Evolutionary conservation across 495 filamentous ascomycete genomes (phyloP), one percentile per base, ranked within the genome.

Genomic region (Hyaloscypha bicolor): DNA sequence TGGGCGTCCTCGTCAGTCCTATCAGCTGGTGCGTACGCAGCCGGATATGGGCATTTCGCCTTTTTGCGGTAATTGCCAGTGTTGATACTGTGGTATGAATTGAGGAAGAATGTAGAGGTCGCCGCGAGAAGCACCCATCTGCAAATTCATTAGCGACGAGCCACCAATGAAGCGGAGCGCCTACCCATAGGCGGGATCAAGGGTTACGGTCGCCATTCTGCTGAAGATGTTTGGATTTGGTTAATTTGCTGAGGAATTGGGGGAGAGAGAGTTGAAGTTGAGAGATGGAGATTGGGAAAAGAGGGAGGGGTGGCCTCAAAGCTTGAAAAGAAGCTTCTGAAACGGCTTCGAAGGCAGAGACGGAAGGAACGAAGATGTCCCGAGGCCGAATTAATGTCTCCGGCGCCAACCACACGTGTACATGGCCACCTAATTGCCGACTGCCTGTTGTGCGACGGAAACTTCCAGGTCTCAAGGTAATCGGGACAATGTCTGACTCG

Each of bases 101-200:
- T 74, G 29, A 86, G 76, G 70, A 86, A 64, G 68, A 84, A 82
- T 65, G 83, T 82, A 19, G 74, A 77, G 29, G 82, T 78, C 39
- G 83, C 78, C 16, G 72, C 81, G 65, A 87, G 78, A 75, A 84
- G 22, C 33, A 73, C 82, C 68, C 79, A 80, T 66, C 85, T 87
- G 68, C 45, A 21, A 14, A 56, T 61, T 60, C 29, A 62, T 65
- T 48, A 53, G 65, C 52, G 42, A 21, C 62, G 53, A 33, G 19
- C 16, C 12, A 1, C 31, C 12, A 25, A 42, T 12, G 32, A 11
- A 25, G 39, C n/a, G 55, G 39, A 25, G 12, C 8, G 33, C 64
- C 14, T 68, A 74, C 72, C 72, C 72, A 59, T 71, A 74, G 53
- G 62, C 62, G 19, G 72, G 66, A 66, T 68, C 64, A 57, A 74